Evolutionary conservation across 1,139 yeast genomes (phyloP).

Genomic region (Scheffersomyces parashehatae): DNA sequence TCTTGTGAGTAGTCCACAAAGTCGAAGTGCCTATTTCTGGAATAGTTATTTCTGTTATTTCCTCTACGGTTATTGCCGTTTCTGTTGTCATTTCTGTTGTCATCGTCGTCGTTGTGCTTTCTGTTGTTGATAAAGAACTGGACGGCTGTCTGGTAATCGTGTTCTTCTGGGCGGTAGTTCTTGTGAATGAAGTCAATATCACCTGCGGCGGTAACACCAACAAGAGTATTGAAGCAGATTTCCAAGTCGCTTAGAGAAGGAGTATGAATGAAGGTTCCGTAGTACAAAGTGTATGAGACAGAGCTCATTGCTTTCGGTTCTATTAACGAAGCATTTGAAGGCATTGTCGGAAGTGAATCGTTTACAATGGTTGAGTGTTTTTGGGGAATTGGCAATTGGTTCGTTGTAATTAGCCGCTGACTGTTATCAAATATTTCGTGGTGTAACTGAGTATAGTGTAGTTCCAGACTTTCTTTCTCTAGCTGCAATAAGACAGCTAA

Average conservation of each 20-base stretch:
- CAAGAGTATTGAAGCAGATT: conserved; percentile 28
- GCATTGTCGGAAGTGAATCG: neutral
- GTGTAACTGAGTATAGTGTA: no score
- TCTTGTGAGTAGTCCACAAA: conserved; percentile 31
- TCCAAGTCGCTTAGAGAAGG: conserved; percentile 30
- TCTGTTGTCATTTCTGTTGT: neutral
- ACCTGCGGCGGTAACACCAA: conserved; percentile 36
- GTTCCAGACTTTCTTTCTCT: no score
- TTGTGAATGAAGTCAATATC: conserved; percentile 30
- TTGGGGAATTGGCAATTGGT: no score
- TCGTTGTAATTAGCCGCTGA: no score
- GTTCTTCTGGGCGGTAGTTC: conserved; percentile 10
- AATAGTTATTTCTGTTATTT: neutral
- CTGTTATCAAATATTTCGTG: no score
- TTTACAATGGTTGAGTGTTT: no score
- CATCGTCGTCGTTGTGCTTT: neutral
- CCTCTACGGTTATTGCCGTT: neutral
- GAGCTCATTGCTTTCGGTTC: conserved; percentile 16
- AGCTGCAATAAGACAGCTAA: no score
- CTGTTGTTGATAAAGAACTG: conserved; percentile 6
- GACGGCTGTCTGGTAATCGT: conserved; percentile 6
- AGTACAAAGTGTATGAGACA: conserved; percentile 31
- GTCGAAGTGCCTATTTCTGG: conserved; percentile 14
- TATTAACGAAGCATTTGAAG: neutral
- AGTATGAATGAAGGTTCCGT: conserved; percentile 41